Conservation (phyloP, 83 land plant species). For the Picea abies region DNA sequence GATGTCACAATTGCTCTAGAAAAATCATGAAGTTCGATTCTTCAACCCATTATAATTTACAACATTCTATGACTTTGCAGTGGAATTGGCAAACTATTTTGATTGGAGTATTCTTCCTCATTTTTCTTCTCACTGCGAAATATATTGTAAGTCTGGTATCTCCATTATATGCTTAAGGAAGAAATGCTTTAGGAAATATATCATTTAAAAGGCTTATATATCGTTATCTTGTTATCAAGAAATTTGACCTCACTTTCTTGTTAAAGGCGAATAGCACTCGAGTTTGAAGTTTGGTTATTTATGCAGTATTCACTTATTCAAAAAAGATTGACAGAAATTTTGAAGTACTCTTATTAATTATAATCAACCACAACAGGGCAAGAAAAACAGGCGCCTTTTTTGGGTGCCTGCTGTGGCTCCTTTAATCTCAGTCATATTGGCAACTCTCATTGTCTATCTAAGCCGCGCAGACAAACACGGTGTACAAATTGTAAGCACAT, state of each 20-base stretch:
- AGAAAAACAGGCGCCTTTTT: constrained; percentile 73
- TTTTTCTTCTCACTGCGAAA: constrained; percentile 52
- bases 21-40: background rate
- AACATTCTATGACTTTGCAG: constrained; percentile 33
- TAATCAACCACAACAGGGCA: constrained; percentile 54
- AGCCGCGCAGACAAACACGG: constrained; percentile 81
- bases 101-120: constrained; percentile 65
- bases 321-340: background rate
- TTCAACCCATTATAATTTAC: background rate
- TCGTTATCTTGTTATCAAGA: background rate
- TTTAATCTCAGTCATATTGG: constrained; percentile 70
- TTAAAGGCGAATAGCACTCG: background rate
- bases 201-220: background rate
- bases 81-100: constrained; percentile 83
- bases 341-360: background rate
- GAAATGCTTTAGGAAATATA: background rate
- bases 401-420: constrained; percentile 96
- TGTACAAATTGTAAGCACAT: constrained; percentile 71
- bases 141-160: constrained; percentile 30
- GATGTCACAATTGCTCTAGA: background rate
- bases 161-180: background rate
- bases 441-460: constrained; percentile 77
- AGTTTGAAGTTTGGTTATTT: too few species aligned
- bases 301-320: background rate
- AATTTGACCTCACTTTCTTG: background rate